Base-by-base conservation (phyloP, 768 basidiomycete species). In the Termitomyces sp. region DNA sequence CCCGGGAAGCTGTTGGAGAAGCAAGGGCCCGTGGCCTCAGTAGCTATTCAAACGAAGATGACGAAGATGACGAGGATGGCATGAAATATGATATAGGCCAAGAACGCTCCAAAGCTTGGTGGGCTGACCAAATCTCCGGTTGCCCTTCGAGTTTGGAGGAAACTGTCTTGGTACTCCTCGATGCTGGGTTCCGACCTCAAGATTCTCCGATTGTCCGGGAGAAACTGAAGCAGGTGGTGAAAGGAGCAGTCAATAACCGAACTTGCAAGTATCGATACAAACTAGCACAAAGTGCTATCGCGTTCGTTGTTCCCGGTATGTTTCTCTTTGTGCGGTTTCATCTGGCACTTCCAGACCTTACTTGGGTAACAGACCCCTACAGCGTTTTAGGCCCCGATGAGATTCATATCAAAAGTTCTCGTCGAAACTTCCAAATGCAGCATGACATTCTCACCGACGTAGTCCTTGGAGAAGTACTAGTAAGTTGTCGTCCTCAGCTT, bases 91-190 rank as follows among this genome's bases (percentile, higher is more conserved):
- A 73, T 8, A 63, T 63, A 7, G 63, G 66, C 9, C 66, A 66
- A 2, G 74, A 79, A 44, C 70, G 71, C 2, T 87, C 86, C n/a
- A 72, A 74, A 20, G 84, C 87, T 1, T 88, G 87, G 86, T 88
- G 86, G 85, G 74, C 72, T n/a, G 87, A 89, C 60, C 77, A 82
- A 26, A 71, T 83, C 33, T 85, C 85, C 51, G 87, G 82, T 3
- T 78, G 77, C 44, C 88, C 88, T 0, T 86, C 86, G 1, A 71
- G 75, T 23, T 72, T 89, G 4, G 86, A 84, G 63, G 88, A 90
- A 67, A 88, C 85, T 0, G 72, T 79, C 28, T 74, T 89, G 76
- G 71, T 70, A 5, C 71, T 88, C 20, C 68, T 89, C 1, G 85
- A 83, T 66, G 67, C 83, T 12, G 86, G 86, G 0, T 88, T 90